Evolutionary conservation across 208 protist species (phyloP).

Genomic region (Trypanosoma conorhini): DNA sequence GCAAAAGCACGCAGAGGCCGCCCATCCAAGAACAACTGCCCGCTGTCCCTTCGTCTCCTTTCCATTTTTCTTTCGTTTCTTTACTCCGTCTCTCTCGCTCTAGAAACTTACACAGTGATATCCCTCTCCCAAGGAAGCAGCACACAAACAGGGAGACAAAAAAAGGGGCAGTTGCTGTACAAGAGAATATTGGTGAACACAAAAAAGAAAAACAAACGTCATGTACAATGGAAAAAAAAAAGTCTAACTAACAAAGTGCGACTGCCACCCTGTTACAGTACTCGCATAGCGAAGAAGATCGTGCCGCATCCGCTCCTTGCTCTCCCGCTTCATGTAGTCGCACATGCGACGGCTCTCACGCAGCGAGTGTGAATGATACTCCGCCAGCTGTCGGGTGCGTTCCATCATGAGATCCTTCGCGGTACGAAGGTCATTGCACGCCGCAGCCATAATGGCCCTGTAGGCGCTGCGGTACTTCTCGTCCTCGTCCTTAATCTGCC

Average conservation of each 20-base stretch:
- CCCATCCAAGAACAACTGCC: neutral
- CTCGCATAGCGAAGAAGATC: constrained; percentile 76
- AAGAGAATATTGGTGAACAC: constrained; percentile 22
- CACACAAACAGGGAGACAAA: constrained; percentile 21
- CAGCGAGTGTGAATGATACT: constrained; percentile 69
- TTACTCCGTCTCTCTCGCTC: neutral
- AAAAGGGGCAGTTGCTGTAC: neutral
- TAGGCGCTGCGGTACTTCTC: constrained; percentile 77
- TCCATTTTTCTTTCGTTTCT: neutral
- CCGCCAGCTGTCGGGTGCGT: constrained; percentile 61
- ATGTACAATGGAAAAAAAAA: constrained; percentile 17
- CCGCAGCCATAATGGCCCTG: constrained; percentile 63
- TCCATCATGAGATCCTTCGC: constrained; percentile 68
- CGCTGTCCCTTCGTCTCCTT: neutral
- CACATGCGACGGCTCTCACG: constrained; percentile 69
- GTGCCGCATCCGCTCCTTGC: constrained; percentile 40
- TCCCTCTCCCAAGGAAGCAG: neutral
- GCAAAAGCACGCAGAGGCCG: too few relatives aligned
- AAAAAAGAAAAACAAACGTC: constrained; percentile 13
- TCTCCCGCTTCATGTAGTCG: constrained; percentile 64
- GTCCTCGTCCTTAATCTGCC: constrained; percentile 74
- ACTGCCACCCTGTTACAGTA: constrained; percentile 78
- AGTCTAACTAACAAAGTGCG: constrained; percentile 38
- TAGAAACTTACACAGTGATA: neutral
- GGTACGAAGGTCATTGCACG: constrained; percentile 60